Conservation (phyloP, 768 basidiomycete genomes). For the Boletus subparvulus region DNA sequence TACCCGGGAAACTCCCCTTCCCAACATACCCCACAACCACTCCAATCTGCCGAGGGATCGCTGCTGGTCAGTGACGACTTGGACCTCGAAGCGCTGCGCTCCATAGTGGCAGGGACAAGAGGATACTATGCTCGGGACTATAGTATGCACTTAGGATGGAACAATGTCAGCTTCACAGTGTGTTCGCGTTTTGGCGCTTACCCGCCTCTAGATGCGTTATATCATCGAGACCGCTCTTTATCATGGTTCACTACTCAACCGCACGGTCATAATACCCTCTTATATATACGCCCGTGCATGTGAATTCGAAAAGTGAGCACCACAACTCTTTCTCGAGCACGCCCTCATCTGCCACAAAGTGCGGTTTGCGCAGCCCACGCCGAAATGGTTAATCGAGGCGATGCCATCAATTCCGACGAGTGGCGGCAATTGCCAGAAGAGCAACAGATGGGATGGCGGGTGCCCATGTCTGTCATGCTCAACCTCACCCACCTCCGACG, state of each 20-base stretch:
- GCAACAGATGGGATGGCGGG: slow-evolving; percentile 36
- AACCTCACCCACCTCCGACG: slow-evolving; percentile 42
- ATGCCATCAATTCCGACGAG: slow-evolving; percentile 41
- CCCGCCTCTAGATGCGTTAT: slow-evolving; percentile 40
- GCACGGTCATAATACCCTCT: slow-evolving; percentile 44
- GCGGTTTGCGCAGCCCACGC: slow-evolving; percentile 41
- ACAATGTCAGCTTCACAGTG: slow-evolving; percentile 38
- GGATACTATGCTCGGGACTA: slow-evolving; percentile 47
- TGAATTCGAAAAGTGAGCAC: slow-evolving; percentile 31
- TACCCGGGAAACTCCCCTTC: background rate
- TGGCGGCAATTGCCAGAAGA: slow-evolving; percentile 41
- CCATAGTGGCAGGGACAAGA: slow-evolving; percentile 37
- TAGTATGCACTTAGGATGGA: slow-evolving; percentile 47
- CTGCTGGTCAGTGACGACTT: slow-evolving; percentile 22
- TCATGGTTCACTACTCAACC: slow-evolving; percentile 44
- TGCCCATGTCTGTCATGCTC: slow-evolving; percentile 41
- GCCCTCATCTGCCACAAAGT: slow-evolving; percentile 16
- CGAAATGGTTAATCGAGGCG: slow-evolving; percentile 45
- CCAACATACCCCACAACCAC: background rate
- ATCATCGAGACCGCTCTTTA: slow-evolving; percentile 46
- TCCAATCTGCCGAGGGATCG: slow-evolving; percentile 1
- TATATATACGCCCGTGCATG: slow-evolving; percentile 48
- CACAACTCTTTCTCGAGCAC: background rate
- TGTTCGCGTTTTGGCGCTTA: slow-evolving; percentile 1
- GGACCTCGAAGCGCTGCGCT: slow-evolving; percentile 33